These are phyloP conservation scores for Sclerotinia glacialis DNA, from an alignment of 2,329 filamentous ascomycete species.

Conservation along the genomic window DNA sequence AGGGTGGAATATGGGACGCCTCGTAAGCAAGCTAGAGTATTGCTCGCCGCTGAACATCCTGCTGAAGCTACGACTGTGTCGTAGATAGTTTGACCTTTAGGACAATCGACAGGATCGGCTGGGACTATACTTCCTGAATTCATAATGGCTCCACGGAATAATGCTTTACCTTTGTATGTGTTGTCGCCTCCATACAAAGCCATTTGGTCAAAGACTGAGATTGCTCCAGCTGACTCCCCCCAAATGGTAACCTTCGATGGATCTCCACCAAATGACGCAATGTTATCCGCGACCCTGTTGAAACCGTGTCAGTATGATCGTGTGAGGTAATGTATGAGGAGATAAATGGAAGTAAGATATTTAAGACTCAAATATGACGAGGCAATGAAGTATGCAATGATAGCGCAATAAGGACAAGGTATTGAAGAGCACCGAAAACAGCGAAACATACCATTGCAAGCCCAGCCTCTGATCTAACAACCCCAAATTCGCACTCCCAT, in stretches of 20 bases:
- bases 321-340: not conserved
- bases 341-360: not conserved
- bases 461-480: constrained; percentile 70
- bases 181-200: constrained; percentile 68
- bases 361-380: not conserved
- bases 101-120: constrained; percentile 60
- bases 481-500: constrained; percentile 68
- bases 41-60: constrained; percentile 56
- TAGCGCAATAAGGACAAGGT: not conserved
- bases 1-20: constrained; percentile 56
- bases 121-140: constrained; percentile 65
- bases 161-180: constrained; percentile 68
- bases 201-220: constrained; percentile 76
- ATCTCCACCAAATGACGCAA: constrained; percentile 69
- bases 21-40: constrained; percentile 67
- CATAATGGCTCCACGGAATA: constrained; percentile 80
- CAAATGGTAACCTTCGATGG: constrained; percentile 45
- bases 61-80: constrained; percentile 57
- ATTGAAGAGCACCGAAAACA: not conserved
- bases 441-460: constrained; percentile 57
- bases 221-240: constrained; percentile 57
- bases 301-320: not conserved
- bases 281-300: constrained; percentile 63
- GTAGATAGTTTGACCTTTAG: constrained; percentile 64
- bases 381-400: not conserved